phyloP scores from a whole-genome alignment of 345 rosid species.

The Populus pruinosa region DNA sequence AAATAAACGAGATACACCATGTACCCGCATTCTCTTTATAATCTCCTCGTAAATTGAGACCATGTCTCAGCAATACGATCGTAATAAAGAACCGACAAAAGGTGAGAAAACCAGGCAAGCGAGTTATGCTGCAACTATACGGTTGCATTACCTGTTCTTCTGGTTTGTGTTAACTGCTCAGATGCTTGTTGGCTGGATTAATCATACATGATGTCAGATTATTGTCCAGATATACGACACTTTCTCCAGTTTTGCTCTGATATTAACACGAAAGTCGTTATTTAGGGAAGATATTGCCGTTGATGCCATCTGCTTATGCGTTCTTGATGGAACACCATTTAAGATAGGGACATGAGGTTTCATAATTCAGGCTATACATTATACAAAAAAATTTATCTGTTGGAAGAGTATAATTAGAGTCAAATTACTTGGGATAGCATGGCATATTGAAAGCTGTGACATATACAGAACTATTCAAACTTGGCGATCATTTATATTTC shows the following conservation, averaged over 20 bases:
- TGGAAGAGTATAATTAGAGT: neutral
- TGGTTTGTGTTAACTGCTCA: neutral
- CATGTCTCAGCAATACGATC: neutral
- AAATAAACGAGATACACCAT: neutral
- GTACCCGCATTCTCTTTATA: neutral
- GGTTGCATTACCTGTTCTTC: neutral
- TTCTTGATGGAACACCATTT: neutral
- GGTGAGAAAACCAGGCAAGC: neutral
- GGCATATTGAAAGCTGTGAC: conserved; percentile 20
- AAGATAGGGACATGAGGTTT: neutral
- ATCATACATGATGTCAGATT: neutral
- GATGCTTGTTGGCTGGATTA: neutral
- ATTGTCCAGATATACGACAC: neutral
- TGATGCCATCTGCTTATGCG: neutral
- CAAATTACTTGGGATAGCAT: conserved; percentile 7
- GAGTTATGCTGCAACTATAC: neutral
- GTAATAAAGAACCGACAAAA: neutral
- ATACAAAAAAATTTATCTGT: neutral
- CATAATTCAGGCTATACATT: neutral
- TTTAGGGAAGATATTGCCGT: neutral
- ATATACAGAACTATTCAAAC: conserved; percentile 28
- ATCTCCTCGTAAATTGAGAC: neutral
- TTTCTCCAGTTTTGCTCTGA: neutral
- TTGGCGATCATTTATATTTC: conserved; percentile 39
- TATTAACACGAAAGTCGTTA: neutral